Conservation (phyloP, 441 rosid species). For the Croton laevigatus region DNA sequence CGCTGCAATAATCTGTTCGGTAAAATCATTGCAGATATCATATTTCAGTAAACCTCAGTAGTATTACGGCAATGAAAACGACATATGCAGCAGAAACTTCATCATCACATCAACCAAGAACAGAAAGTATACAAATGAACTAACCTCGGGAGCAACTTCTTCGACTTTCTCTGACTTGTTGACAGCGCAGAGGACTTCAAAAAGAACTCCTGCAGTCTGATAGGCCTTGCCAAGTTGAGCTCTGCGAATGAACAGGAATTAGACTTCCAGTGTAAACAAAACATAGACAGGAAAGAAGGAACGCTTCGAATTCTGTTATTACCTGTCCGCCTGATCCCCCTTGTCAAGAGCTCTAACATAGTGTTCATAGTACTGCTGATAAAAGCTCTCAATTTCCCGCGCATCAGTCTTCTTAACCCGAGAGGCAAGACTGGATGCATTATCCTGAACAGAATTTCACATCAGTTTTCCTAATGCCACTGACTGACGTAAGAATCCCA, state of each 20-base stretch:
- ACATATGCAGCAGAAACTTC: not conserved
- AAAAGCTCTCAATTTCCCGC: constrained; percentile 91
- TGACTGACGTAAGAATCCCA: not conserved
- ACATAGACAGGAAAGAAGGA: not conserved
- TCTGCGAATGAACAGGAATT: constrained; percentile 35
- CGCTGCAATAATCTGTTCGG: constrained; percentile 86
- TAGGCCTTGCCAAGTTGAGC: constrained; percentile 99
- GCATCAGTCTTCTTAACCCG: constrained; percentile 94
- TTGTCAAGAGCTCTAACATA: constrained; percentile 88
- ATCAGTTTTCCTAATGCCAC: constrained; percentile 16
- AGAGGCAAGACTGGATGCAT: constrained; percentile 94
- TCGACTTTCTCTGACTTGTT: constrained; percentile 96
- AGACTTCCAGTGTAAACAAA: not conserved
- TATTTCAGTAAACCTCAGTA: constrained; percentile 10
- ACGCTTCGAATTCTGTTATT: constrained; percentile 15
- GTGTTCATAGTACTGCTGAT: constrained; percentile 89
- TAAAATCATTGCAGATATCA: constrained; percentile 20
- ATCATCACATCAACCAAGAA: constrained; percentile 1
- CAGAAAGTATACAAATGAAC: constrained; percentile 6
- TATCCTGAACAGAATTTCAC: constrained; percentile 53
- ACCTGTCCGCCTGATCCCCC: constrained; percentile 99
- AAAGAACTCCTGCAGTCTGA: constrained; percentile 97
- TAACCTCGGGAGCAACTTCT: constrained; percentile 99
- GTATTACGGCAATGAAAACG: constrained; percentile 6
- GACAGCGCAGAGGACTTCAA: constrained; percentile 96